Percentiles rank a stretch among this genome's conserved stretches.
Evolutionary conservation across 225 moss, liverwort and hornwort genomes (phyloP).

Genomic region (Pseudisothecium myosuroides): DNA sequence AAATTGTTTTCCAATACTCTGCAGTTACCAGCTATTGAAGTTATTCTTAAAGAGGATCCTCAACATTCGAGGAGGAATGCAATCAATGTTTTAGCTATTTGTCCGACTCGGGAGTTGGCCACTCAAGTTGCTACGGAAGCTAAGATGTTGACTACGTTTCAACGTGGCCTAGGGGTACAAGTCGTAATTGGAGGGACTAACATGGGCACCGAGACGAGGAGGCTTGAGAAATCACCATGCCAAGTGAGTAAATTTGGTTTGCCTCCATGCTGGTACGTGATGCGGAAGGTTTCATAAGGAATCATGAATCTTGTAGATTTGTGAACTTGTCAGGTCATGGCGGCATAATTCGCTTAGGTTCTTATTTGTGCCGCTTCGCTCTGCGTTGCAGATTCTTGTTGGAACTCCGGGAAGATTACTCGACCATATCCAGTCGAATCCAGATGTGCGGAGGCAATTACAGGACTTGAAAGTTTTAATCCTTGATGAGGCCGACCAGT

Average conservation of each 20-base stretch:
- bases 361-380: not conserved
- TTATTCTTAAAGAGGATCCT: conserved; percentile 33
- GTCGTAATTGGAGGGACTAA: conserved; percentile 96
- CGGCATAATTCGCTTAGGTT: not conserved
- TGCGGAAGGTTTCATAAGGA: not conserved
- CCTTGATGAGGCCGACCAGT: conserved; percentile 93
- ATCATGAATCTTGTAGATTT: not conserved
- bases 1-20: not conserved
- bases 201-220: conserved; percentile 56
- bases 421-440: conserved; percentile 68
- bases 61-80: conserved; percentile 29
- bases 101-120: conserved; percentile 91
- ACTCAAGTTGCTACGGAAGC: conserved; percentile 87
- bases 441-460: conserved; percentile 58
- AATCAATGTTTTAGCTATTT: conserved; percentile 69
- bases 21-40: conserved; percentile 91
- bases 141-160: conserved; percentile 77
- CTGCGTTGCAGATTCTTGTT: conserved; percentile 56
- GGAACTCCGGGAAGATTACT: conserved; percentile 92
- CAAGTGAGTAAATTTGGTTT: conserved; percentile 39
- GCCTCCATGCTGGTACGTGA: not conserved
- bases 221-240: conserved; percentile 62
- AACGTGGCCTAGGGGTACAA: conserved; percentile 69
- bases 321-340: not conserved
- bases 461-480: conserved; percentile 71